A percentile compares a stretch with the other conserved stretches of the same genome.
Conservation (phyloP, 2,329 filamentous ascomycete species). For the Nakataea oryzae region DNA sequence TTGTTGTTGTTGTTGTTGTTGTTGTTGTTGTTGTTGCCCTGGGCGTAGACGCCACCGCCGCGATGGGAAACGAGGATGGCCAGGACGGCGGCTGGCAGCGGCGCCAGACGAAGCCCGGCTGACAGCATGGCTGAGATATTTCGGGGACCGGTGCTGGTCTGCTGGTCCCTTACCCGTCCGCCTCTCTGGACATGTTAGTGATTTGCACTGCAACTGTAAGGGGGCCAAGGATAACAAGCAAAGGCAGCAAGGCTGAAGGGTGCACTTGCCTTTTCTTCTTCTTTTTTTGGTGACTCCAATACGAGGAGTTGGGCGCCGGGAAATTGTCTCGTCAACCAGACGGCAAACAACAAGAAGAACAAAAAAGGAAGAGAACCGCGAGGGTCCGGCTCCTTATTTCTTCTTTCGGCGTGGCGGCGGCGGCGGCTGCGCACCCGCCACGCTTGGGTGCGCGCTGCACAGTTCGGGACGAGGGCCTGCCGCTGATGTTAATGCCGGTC, state of each 20-base stretch:
- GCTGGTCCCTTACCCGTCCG: not conserved
- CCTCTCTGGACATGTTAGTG: not conserved
- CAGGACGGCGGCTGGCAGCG: too few relatives aligned
- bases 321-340: too few relatives aligned
- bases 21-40: not conserved
- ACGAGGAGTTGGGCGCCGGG: too few relatives aligned
- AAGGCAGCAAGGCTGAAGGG: not conserved
- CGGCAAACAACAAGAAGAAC: too few relatives aligned
- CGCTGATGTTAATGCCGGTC: too few relatives aligned
- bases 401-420: too few relatives aligned
- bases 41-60: not conserved
- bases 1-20: not conserved
- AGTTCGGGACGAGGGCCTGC: too few relatives aligned
- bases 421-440: too few relatives aligned
- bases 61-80: not conserved
- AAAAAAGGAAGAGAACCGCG: too few relatives aligned
- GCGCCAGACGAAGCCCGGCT: not conserved
- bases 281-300: not conserved
- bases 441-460: too few relatives aligned
- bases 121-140: not conserved
- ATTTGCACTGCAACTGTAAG: not conserved
- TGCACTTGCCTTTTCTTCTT: too few relatives aligned
- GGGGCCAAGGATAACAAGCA: not conserved
- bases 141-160: not conserved
- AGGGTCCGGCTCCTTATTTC: too few relatives aligned